Evolutionary conservation across 805 yeast species (phyloP).

Genomic region (Cyberlindnera americana): DNA sequence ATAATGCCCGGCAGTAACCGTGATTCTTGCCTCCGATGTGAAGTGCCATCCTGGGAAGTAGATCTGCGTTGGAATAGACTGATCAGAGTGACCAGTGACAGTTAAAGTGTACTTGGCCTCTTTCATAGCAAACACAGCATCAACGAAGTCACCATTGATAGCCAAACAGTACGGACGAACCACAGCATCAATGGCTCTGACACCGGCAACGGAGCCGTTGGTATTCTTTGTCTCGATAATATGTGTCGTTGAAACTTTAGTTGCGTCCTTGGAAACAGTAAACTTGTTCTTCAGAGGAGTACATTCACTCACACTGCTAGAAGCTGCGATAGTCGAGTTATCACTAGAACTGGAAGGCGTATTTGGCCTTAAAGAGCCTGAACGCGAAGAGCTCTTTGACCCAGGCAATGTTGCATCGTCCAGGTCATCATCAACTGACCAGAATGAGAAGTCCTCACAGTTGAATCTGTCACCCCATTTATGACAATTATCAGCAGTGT

Average conservation of each 20-base stretch:
- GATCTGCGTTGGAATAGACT: conserved; percentile 49
- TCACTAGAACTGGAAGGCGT: conserved; percentile 1
- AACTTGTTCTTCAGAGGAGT: conserved; percentile 19
- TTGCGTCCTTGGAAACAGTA: not conserved
- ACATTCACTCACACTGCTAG: conserved; percentile 1
- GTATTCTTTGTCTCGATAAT: not conserved
- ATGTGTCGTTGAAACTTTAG: not conserved
- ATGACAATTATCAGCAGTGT: conserved; percentile 69
- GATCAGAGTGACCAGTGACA: conserved; percentile 32
- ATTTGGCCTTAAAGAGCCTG: not conserved
- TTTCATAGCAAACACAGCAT: conserved; percentile 57
- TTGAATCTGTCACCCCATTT: conserved; percentile 92
- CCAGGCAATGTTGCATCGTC: conserved; percentile 10
- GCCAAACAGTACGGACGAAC: conserved; percentile 74
- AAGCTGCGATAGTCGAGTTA: conserved; percentile 4
- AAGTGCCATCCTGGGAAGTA: conserved; percentile 75
- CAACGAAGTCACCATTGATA: conserved; percentile 53
- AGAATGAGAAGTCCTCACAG: conserved; percentile 88
- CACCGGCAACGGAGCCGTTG: conserved; percentile 39
- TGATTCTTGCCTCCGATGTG: conserved; percentile 43
- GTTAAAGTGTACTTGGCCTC: conserved; percentile 45
- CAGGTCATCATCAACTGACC: conserved; percentile 60
- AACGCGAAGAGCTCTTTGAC: conserved; percentile 3
- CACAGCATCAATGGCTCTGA: conserved; percentile 71
- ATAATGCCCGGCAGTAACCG: conserved; percentile 57